Evolutionary conservation across 345 rosid species (phyloP), one percentile per base, ranked within the genome.

Genomic region (Microcos paniculata): DNA sequence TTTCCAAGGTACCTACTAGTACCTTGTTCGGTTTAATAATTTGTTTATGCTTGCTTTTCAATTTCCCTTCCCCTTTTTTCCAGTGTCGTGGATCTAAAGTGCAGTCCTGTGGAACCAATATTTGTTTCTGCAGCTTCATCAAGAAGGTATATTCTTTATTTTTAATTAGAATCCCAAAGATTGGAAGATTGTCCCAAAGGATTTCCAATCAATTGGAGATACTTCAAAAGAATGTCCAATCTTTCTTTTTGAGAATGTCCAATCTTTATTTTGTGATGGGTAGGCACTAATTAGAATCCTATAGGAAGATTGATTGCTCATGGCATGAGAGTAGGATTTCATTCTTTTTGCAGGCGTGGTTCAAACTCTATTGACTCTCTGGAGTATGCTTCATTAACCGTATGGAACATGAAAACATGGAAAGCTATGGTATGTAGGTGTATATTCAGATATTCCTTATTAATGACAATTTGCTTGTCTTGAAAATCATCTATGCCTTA

Each of bases 401-500:
- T 87, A 31, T 90, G 94, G 92, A 90, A 88, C 88, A 90, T 90
- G 94, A 90, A 86, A 79, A 87, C 89, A 48, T 90, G 94, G 91
- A 88, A 84, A 78, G 83, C 91, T 75, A 84, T 90, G 91, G 94
- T 90, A 88, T 79, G 90, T 55, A 67, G 24, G 81, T 55, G 64
- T 80, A 79, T 79, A 72, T 76, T 42, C 57, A 68, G 62, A 49
- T 52, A 74, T 55, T 75, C 71, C 31, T 48, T 63, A 21, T 18
- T 66, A 8, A 21, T 48, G 51, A 77, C 48, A 66, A 45, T 49
- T 67, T 30, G 58, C 76, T 68, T 74, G 19, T 48, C 55, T 62
- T 65, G 68, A 65, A 75, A 55, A 64, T 77, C 1, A 48, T 70
- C 64, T 58, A 78, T 70, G 24, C 70, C 84, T 75, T 79, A 76